These are phyloP conservation scores for Yamadazyma ubonensis DNA, from an alignment of 805 yeast genomes.

Conservation along the genomic window DNA sequence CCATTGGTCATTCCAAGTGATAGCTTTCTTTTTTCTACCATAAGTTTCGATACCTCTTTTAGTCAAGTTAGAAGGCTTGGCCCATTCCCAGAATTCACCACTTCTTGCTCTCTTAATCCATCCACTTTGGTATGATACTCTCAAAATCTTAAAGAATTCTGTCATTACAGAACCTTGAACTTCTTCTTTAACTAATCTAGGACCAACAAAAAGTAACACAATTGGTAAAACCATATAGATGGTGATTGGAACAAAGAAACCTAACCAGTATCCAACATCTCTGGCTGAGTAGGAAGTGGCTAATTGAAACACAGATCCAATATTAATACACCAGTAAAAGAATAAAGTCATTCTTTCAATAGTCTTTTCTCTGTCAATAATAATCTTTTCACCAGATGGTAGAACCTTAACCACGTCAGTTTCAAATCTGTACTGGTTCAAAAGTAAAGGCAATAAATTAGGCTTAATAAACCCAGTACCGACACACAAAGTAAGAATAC, in stretches of 20 bases:
- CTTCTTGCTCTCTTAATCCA: conserved; percentile 41
- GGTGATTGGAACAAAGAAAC: conserved; percentile 47
- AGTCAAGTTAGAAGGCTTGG: conserved; percentile 44
- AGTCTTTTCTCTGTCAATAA: conserved; percentile 47
- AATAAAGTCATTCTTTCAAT: conserved; percentile 44
- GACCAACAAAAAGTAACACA: conserved; percentile 27
- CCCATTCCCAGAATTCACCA: conserved; percentile 49
- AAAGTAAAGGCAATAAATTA: conserved; percentile 47
- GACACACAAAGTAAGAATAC: conserved; percentile 36
- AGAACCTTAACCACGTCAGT: conserved; percentile 57
- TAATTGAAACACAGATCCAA: conserved; percentile 53
- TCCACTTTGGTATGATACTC: conserved; percentile 42
- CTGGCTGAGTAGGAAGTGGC: conserved; percentile 54
- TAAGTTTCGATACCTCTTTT: conserved; percentile 37
- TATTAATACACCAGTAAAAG: conserved; percentile 56
- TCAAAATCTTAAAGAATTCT: conserved; percentile 35
- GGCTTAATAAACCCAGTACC: conserved; percentile 59
- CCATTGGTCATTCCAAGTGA: conserved; percentile 46
- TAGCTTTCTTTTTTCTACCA: conserved; percentile 35
- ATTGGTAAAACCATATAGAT: conserved; percentile 32
- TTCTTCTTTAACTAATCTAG: conserved; percentile 27
- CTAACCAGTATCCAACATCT: conserved; percentile 54
- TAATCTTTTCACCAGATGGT: conserved; percentile 64
- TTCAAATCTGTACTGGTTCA: conserved; percentile 52
- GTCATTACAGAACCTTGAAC: conserved; percentile 48